These are phyloP conservation scores for Populus tomentosa DNA, from an alignment of 441 rosid genomes.

Conservation along the genomic window DNA sequence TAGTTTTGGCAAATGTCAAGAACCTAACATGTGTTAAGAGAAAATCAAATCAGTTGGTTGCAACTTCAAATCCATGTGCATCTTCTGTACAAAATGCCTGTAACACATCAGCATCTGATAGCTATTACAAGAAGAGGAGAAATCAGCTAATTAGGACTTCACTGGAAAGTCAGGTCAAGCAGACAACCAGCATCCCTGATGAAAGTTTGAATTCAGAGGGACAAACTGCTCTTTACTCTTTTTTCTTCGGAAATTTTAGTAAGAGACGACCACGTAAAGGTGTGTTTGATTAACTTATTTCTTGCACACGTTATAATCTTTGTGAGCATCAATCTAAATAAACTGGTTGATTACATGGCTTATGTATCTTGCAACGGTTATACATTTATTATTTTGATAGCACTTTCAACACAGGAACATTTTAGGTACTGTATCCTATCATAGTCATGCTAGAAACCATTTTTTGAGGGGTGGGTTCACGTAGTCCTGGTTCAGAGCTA, in stretches of 20 bases:
- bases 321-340: not conserved
- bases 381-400: not conserved
- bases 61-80: conserved; percentile 43
- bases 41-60: conserved; percentile 84
- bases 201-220: conserved; percentile 34
- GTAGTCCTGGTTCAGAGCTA: not conserved
- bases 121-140: conserved; percentile 78
- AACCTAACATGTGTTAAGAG: conserved; percentile 56
- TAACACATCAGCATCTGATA: conserved; percentile 42
- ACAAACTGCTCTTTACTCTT: conserved; percentile 32
- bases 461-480: not conserved
- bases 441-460: not conserved
- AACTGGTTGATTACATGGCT: not conserved
- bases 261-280: conserved; percentile 42
- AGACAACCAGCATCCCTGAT: conserved; percentile 26
- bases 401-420: not conserved
- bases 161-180: conserved; percentile 35
- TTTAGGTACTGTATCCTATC: not conserved
- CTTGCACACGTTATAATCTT: not conserved
- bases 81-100: conserved; percentile 30
- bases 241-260: conserved; percentile 37
- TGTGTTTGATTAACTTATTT: conserved; percentile 14
- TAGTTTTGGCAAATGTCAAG: not conserved
- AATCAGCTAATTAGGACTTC: conserved; percentile 83
- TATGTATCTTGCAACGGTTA: not conserved